Conservation (phyloP, 768 basidiomycete species). For the Paxillus ammoniavirescens region DNA sequence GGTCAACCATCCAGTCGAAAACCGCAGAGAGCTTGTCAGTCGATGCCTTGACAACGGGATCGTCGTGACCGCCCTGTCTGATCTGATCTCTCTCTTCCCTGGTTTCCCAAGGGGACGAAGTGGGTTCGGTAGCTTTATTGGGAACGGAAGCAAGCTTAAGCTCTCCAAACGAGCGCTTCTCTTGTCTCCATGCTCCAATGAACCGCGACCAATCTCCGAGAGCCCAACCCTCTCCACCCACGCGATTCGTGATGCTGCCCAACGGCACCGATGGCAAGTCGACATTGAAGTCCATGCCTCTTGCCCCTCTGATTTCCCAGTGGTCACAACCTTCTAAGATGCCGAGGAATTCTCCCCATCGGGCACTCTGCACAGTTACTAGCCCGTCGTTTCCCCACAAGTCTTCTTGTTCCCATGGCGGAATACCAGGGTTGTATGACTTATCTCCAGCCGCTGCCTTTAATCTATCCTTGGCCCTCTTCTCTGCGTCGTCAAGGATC, state of each 20-base stretch:
- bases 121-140: conserved; percentile 1
- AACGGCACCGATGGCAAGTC: conserved; percentile 54
- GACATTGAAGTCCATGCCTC: conserved; percentile 69
- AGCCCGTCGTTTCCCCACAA: conserved; percentile 90
- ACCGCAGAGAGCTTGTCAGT: conserved; percentile 73
- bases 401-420: conserved; percentile 49
- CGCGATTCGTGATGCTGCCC: conserved; percentile 33
- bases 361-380: conserved; percentile 87
- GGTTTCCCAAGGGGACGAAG: conserved; percentile 6
- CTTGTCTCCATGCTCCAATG: conserved; percentile 57
- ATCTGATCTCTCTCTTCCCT: conserved; percentile 15
- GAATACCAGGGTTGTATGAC: conserved; percentile 18
- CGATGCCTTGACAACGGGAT: conserved; percentile 61
- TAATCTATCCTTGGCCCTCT: conserved; percentile 48
- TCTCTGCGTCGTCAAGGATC: conserved; percentile 85
- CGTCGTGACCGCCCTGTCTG: conserved; percentile 36
- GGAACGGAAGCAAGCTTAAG: conserved; percentile 27
- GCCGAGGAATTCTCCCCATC: conserved; percentile 96
- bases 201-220: conserved; percentile 61
- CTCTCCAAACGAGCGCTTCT: conserved; percentile 39
- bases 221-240: conserved; percentile 45
- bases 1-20: conserved; percentile 78
- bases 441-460: conserved; percentile 24
- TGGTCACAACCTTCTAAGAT: conserved; percentile 89
- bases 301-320: conserved; percentile 91